Evolutionary conservation across 2,329 filamentous ascomycete species (phyloP), one percentile per base, ranked within the genome.

Genomic region (Helicocarpus griseus): DNA sequence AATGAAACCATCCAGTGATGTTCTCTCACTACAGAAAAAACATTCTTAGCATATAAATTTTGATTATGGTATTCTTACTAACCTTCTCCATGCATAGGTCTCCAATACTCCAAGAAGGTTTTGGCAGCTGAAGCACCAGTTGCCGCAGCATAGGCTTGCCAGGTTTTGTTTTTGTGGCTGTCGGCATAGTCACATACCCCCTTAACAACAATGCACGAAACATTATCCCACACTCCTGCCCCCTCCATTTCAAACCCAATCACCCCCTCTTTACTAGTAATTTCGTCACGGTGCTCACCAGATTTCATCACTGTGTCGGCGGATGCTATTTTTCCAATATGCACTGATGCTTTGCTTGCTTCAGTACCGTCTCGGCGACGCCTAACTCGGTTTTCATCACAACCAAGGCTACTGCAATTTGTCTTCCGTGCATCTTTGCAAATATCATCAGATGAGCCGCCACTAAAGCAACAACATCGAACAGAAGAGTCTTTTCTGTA

Each of bases 181-280:
- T 48, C 45, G 2, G 45, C 28, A 48, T 48, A 48, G 21, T 48
- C 29, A 29, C 45, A 48, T 8, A 48, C 33, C 4, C 45, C 45
- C 17, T 38, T 33, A 31, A 48, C 24, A 5, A 48, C 29, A 22
- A 48, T 33, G 22, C 45, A 48, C 5, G 45, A 7, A 8, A 33
- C 8, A 31, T 21, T 21, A 35, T 48, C 45, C 45, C 40, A 44
- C 14, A 44, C 24, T 28, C 40, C 40, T 4, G 40, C 40, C 3
- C 40, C 40, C 8, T 44, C 40, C 24, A 44, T 29, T 29, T 44
- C 40, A 28, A 44, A 29, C 3, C 22, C 40, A 44, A 44, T 44
- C 4, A 44, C 40, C 24, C 40, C 13, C 13, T 44, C 22, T 5
- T 17, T 29, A n/a, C n/a, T n/a, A 9, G 19, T 4, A 28, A 44